Evolutionary conservation across 2,329 filamentous ascomycete genomes (phyloP), one percentile per base, ranked within the genome.

Genomic region (Arachnopeziza araneosa): DNA sequence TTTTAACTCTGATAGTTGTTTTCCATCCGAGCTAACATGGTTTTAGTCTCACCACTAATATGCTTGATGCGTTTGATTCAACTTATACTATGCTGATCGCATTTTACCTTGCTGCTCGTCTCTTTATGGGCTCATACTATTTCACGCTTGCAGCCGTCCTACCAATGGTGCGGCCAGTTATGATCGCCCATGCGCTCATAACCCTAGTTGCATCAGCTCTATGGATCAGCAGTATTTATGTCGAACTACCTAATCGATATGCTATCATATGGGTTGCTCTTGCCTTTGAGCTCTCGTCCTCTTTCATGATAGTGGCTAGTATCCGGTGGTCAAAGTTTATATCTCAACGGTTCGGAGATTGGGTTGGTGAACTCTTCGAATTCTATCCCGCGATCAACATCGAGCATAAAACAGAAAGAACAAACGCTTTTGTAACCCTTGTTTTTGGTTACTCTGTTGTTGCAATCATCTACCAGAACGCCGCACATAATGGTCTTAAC

Each of bases 381-480:
- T 86, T 86, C 70, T 81, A 78, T 57, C 85, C 83, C 1, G 83
- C 82, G 0, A 75, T 83, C 53, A 88, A 86, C 64, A 88, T 88
- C 63, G 85, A 88, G 71, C 85, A 88, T 70, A 80, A 83, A 58
- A 83, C 84, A 4, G 85, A 87, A 70, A 76, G 85, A 7, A 87
- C 82, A 30, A 83, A 83, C 59, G 84, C 84, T 0, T 88, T 88
- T 67, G 82, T 87, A 0, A 82, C 83, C 0, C 74, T 88, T 2
- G 84, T 88, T 1, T 82, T 88, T 65, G 85, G 85, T 19, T 87
- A 86, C 64, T 83, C 80, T 1, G 84, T 88, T 24, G 78, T 88
- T 26, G 83, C 80, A 0, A 75, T 87, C 44, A 74, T 86, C 50
- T 87, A 83, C 68, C 84, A 87, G 66, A 84, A 79, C 62, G 75